Evolutionary conservation across 495 filamentous ascomycete species (phyloP), one percentile per base, ranked within the genome.

Genomic region (Chaetomium tenue): DNA sequence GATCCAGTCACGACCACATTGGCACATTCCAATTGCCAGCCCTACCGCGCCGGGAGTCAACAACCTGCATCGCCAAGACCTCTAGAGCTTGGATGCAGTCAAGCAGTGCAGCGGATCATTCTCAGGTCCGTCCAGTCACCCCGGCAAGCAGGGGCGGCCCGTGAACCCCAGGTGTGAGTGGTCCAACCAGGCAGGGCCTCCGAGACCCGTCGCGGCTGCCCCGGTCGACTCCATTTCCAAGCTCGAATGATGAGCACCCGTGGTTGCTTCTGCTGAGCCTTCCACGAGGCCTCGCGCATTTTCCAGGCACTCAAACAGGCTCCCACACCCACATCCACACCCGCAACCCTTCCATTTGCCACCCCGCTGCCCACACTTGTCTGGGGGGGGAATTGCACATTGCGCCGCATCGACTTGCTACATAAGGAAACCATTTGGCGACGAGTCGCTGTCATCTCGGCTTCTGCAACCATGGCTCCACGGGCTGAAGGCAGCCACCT

Each of bases 401-500:
- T 66, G 60, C 54, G n/a, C 56, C 54, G 25, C 37, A 28, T 57
- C 37, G 54, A 56, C 3, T 59, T 53, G 44, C 60, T 61, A 63
- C 54, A 62, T 52, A 63, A 72, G 40, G 61, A 9, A 54, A 13
- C 63, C 23, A 52, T n/a, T 37, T 22, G 12, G 54, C 53, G 18
- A 30, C 23, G 42, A 53, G 23, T 63, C 23, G n/a, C 20, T 37
- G 15, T 30, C 48, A 61, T 52, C 52, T 64, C 63, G 44, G 56
- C 40, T 65, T 47, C 30, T 33, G 42, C 66, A 63, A 63, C 65
- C 65, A 86, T 86, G 83, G 80, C 81, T 77, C 82, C 82, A 63
- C 81, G 80, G 44, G 65, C 68, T 70, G 83, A 83, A 74, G 80
- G 79, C 74, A 80, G 77, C 74, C 81, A 83, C 74, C 78, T 83